A percentile compares a stretch with the other conserved stretches of the same genome.
Evolutionary conservation across 345 rosid species (phyloP).

Genomic region (Erodium maritimum): DNA sequence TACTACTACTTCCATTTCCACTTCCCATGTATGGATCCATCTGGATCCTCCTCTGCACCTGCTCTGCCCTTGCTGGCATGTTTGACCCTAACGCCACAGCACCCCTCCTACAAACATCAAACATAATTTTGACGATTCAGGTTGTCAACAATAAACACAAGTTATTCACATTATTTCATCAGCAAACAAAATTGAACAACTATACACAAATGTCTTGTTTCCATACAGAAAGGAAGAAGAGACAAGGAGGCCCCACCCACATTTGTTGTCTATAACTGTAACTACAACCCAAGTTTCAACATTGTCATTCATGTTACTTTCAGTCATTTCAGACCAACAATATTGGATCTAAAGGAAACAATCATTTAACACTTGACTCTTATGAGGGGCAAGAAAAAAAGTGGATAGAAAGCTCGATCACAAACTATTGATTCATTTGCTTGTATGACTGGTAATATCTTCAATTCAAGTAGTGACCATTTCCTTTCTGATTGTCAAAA

Average conservation of each 20-base stretch:
- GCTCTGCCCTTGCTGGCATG: slow-evolving; percentile 97
- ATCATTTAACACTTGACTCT: neutral
- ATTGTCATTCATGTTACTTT: neutral
- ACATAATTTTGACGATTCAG: neutral
- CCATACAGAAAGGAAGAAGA: neutral
- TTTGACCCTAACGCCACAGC: slow-evolving; percentile 82
- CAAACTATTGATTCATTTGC: neutral
- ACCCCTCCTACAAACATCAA: slow-evolving; percentile 58
- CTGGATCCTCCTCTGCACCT: slow-evolving; percentile 66
- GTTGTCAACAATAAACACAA: slow-evolving; percentile 1
- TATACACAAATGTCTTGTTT: neutral
- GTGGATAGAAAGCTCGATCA: neutral
- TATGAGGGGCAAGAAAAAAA: neutral
- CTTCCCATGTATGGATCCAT: slow-evolving; percentile 69
- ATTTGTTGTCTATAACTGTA: too few species aligned
- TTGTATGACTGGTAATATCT: neutral
- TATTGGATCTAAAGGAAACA: neutral
- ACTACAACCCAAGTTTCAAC: neutral
- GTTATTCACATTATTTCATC: neutral
- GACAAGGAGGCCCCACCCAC: slow-evolving; percentile 1
- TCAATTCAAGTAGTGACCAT: neutral
- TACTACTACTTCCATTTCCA: slow-evolving; percentile 46
- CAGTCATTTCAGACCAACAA: neutral
- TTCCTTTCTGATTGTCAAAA: neutral
- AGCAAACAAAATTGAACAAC: neutral